These are phyloP conservation scores for Aureobasidium sp. DNA, from an alignment of 2,329 filamentous ascomycete species.

Conservation along the genomic window DNA sequence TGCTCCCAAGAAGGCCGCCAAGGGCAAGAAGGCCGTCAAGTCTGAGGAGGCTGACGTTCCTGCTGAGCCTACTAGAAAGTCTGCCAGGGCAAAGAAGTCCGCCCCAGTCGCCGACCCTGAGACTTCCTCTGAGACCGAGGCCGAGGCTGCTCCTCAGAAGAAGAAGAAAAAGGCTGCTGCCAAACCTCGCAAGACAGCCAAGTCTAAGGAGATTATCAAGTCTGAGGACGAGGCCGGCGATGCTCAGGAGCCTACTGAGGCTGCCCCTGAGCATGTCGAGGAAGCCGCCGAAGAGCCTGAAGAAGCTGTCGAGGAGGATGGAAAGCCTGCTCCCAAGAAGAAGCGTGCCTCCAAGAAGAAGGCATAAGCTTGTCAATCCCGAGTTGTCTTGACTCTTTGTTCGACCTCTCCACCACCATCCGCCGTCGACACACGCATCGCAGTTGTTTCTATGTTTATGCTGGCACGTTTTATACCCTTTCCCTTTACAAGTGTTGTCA, in stretches of 20 bases:
- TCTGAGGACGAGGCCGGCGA: neutral
- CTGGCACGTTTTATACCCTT: constrained; percentile 11
- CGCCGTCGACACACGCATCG: neutral
- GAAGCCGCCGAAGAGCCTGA: constrained; percentile 1
- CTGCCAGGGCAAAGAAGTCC: constrained; percentile 3
- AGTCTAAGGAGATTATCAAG: constrained; percentile 4
- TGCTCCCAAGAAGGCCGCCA: constrained; percentile 2
- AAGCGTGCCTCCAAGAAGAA: constrained; percentile 11
- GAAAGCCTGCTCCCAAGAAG: constrained; percentile 13
- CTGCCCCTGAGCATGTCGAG: neutral
- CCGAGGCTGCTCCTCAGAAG: neutral
- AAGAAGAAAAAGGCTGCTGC: constrained; percentile 11
- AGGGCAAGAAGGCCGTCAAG: constrained; percentile 6
- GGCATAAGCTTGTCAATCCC: neutral
- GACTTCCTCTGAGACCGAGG: neutral
- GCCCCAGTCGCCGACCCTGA: neutral
- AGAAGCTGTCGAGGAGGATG: constrained; percentile 4
- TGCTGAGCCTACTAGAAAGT: constrained; percentile 1
- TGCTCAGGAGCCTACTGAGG: neutral
- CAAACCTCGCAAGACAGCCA: constrained; percentile 9
- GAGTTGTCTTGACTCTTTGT: neutral
- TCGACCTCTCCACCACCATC: neutral
- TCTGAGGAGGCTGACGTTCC: neutral
- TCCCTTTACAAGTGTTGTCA: neutral
- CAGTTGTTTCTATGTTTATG: constrained; percentile 6